Conservation (phyloP, 2,329 filamentous ascomycete species). For the Ilyonectria destructans region DNA sequence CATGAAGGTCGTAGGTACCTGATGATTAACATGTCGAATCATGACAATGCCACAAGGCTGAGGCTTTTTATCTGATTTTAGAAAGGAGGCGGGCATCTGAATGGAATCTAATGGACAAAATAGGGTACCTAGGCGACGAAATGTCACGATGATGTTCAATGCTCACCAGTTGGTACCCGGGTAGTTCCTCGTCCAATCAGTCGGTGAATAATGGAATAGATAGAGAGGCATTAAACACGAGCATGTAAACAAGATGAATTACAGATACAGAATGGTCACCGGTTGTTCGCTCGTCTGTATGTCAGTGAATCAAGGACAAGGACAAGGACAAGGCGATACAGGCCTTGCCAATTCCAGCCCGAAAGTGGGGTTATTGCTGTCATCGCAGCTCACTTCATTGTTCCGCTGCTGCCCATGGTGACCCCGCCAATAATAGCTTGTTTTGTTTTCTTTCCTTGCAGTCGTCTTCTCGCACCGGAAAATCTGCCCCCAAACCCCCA, state of each 20-base stretch:
- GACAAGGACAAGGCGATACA: slow-evolving; percentile 17
- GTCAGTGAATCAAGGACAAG: slow-evolving; percentile 17
- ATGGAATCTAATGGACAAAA: neutral
- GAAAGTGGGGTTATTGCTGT: slow-evolving; percentile 23
- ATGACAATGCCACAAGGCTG: neutral
- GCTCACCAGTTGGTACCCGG: neutral
- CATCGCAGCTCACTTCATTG: neutral
- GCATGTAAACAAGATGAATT: neutral
- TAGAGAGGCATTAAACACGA: neutral
- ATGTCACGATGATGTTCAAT: neutral
- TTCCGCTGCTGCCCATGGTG: slow-evolving; percentile 22
- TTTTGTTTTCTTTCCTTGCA: slow-evolving; percentile 25
- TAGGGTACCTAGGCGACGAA: neutral
- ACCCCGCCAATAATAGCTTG: slow-evolving; percentile 26
- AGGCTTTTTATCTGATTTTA: neutral
- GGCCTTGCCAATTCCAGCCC: slow-evolving; percentile 20
- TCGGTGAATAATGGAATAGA: neutral
- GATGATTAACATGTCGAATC: neutral
- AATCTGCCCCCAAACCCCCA: neutral
- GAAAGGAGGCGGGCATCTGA: neutral
- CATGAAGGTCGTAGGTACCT: neutral
- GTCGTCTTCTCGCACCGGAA: neutral
- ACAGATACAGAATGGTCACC: neutral
- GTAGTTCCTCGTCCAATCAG: neutral
- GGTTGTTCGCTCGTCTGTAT: slow-evolving; percentile 1